A percentile compares a stretch with the other conserved stretches of the same genome.
Evolutionary conservation across 345 rosid genomes (phyloP).

Genomic region (Punica granatum): DNA sequence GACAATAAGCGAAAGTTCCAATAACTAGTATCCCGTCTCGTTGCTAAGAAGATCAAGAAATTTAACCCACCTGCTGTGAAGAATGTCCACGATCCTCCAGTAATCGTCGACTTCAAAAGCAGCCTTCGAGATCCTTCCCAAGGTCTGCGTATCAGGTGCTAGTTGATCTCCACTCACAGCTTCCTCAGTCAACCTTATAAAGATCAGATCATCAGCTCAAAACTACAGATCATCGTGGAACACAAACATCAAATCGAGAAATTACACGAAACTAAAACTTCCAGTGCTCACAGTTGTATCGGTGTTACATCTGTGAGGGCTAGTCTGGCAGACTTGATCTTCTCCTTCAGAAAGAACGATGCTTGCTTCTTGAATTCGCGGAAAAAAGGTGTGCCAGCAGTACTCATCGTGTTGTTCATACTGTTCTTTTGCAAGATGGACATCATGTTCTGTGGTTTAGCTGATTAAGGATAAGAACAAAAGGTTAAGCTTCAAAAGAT

Average conservation of each 20-base stretch:
- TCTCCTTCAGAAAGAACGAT: constrained; percentile 87
- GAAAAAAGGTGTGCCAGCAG: constrained; percentile 35
- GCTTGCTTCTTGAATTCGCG: constrained; percentile 83
- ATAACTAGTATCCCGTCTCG: background rate
- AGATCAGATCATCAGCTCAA: background rate
- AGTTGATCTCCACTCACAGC: constrained; percentile 58
- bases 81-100: constrained; percentile 63
- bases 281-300: constrained; percentile 38
- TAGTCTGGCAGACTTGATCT: constrained; percentile 80
- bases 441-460: background rate
- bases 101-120: constrained; percentile 94
- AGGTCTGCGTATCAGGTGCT: constrained; percentile 53
- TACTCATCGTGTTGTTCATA: constrained; percentile 35
- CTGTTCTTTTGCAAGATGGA: constrained; percentile 13
- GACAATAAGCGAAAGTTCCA: background rate
- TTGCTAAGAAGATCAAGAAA: background rate
- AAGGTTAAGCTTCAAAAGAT: background rate
- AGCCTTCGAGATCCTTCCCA: constrained; percentile 72
- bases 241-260: background rate
- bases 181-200: constrained; percentile 73
- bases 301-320: constrained; percentile 91
- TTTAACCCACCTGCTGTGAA: constrained; percentile 58
- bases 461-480: background rate
- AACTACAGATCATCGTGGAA: background rate
- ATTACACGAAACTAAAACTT: background rate